Evolutionary conservation across 345 rosid genomes (phyloP).

Genomic region (Erysimum cheiranthoides): DNA sequence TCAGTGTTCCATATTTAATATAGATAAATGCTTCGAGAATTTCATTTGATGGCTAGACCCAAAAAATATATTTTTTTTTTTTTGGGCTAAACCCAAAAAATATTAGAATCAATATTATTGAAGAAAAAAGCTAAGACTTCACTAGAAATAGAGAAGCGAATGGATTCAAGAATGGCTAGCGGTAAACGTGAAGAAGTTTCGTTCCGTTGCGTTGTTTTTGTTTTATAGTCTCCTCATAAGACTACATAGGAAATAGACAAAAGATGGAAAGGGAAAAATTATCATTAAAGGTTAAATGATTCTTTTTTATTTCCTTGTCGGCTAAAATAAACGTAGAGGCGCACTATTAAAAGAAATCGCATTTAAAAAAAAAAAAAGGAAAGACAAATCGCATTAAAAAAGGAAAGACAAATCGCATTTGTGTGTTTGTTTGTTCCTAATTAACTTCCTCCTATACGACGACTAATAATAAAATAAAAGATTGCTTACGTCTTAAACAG

Average conservation of each 20-base stretch:
- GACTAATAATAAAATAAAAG: background rate
- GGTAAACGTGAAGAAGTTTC: slow-evolving; percentile 8
- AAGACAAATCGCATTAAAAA: slow-evolving; percentile 1
- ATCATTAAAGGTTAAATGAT: background rate
- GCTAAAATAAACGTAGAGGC: slow-evolving; percentile 23
- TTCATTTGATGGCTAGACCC: background rate
- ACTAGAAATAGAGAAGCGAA: background rate
- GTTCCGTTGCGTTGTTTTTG: background rate
- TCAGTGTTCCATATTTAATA: background rate
- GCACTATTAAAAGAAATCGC: background rate
- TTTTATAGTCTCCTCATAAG: background rate
- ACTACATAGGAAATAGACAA: background rate
- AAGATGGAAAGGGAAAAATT: background rate
- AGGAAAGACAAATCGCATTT: slow-evolving; percentile 29
- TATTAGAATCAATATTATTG: background rate
- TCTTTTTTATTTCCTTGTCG: slow-evolving; percentile 12
- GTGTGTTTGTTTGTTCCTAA: slow-evolving; percentile 13
- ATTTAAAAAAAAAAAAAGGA: background rate
- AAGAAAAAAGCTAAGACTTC: background rate
- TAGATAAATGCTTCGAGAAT: background rate
- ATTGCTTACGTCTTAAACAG: slow-evolving; percentile 17
- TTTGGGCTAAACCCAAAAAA: background rate
- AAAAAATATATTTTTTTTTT: no score
- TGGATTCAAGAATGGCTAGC: background rate
- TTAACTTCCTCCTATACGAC: slow-evolving; percentile 10